Conservation (phyloP, 164 flowering plant species). For the Akebia trifoliata region DNA sequence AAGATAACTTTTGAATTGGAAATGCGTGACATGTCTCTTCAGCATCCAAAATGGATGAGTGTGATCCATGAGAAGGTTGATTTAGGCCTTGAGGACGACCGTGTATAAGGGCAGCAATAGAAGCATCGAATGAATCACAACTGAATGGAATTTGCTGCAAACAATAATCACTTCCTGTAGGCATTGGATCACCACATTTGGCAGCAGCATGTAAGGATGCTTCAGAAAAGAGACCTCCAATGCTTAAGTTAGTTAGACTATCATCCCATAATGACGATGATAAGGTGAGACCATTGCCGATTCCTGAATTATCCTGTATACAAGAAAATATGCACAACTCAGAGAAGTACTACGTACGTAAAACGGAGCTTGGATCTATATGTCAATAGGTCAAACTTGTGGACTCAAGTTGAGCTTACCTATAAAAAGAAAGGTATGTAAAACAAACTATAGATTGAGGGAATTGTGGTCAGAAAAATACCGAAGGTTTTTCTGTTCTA, state of each 20-base stretch:
- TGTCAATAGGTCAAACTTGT: too few species aligned
- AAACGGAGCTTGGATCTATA: not conserved
- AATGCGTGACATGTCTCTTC: conserved; percentile 81
- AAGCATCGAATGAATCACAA: conserved; percentile 58
- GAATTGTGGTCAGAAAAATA: not conserved
- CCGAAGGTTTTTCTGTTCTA: conserved; percentile 9
- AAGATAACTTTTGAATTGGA: conserved; percentile 35
- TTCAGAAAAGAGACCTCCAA: conserved; percentile 72
- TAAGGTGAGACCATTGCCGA: conserved; percentile 13
- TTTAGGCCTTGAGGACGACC: conserved; percentile 24
- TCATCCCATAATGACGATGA: conserved; percentile 38
- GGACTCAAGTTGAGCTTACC: too few species aligned
- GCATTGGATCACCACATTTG: conserved; percentile 13
- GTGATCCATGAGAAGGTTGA: conserved; percentile 17
- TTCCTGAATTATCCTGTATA: conserved; percentile 23
- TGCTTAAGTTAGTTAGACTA: conserved; percentile 49
- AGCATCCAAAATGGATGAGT: conserved; percentile 58
- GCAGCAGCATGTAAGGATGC: conserved; percentile 51
- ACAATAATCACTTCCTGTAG: conserved; percentile 2
- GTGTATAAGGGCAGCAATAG: conserved; percentile 28
- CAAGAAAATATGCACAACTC: conserved; percentile 5
- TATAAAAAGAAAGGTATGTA: too few species aligned
- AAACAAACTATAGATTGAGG: not conserved
- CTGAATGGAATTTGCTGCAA: conserved; percentile 28
- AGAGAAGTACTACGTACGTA: not conserved